These are phyloP conservation scores for Extremus antarcticus DNA, from an alignment of 495 filamentous ascomycete genomes.

Conservation along the genomic window DNA sequence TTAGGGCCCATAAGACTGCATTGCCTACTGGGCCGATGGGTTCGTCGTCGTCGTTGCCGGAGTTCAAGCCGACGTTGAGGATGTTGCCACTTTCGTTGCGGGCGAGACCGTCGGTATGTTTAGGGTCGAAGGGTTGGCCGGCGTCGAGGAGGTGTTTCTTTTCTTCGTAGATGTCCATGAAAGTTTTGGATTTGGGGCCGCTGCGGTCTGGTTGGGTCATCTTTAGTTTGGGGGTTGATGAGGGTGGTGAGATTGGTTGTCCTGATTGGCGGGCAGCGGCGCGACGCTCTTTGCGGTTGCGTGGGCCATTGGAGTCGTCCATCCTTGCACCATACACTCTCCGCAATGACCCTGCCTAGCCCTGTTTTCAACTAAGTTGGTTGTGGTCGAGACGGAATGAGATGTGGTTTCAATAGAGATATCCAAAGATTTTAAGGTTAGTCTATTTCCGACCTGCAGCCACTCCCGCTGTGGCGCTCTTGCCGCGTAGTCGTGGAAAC, in stretches of 20 bases:
- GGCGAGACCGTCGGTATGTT: constrained; percentile 18
- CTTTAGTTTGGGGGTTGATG: constrained; percentile 14
- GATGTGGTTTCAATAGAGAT: no score
- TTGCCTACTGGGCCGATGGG: constrained; percentile 45
- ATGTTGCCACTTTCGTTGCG: constrained; percentile 28
- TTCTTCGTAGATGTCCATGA: constrained; percentile 54
- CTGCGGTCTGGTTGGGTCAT: constrained; percentile 45
- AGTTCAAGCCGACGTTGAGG: constrained; percentile 20
- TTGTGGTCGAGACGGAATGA: no score
- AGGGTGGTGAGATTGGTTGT: constrained; percentile 9
- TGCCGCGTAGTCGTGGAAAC: neutral
- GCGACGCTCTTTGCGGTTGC: constrained; percentile 38
- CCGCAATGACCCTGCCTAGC: no score
- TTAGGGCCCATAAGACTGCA: constrained; percentile 56
- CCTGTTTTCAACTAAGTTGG: neutral
- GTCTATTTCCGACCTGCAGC: neutral
- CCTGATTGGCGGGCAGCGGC: constrained; percentile 14
- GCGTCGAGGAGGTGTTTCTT: constrained; percentile 38
- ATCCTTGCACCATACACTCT: neutral
- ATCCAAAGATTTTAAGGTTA: neutral
- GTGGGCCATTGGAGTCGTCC: constrained; percentile 27
- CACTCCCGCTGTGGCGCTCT: neutral
- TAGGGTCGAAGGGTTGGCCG: constrained; percentile 26
- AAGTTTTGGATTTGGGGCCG: constrained; percentile 44
- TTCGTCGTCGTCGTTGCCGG: constrained; percentile 23